These are phyloP conservation scores for Akanthomyces muscarius DNA, from an alignment of 2,329 filamentous ascomycete species.

Conservation along the genomic window DNA sequence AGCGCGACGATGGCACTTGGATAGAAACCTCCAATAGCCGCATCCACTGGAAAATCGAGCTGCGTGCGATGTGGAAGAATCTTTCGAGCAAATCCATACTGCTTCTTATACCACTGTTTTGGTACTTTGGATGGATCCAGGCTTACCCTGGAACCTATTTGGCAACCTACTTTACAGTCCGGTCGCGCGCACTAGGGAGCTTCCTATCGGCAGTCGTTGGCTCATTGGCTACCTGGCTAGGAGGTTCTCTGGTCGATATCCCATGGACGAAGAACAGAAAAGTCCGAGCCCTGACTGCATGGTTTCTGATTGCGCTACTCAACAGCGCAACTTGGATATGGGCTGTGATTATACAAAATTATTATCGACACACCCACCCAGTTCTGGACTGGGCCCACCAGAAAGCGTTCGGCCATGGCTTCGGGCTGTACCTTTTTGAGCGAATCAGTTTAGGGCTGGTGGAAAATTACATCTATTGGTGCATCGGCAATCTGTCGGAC, in stretches of 20 bases:
- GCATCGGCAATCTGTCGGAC: conserved; percentile 41
- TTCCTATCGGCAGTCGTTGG: conserved; percentile 27
- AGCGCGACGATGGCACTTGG: conserved; percentile 38
- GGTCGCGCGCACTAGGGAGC: conserved; percentile 34
- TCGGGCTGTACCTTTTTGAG: conserved; percentile 40
- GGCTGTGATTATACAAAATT: conserved; percentile 43
- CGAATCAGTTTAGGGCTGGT: conserved; percentile 36
- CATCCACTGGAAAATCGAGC: conserved; percentile 31
- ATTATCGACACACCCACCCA: conserved; percentile 39
- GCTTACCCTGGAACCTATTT: conserved; percentile 40
- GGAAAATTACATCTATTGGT: conserved; percentile 45
- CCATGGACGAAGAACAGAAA: conserved; percentile 37
- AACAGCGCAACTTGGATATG: conserved; percentile 45
- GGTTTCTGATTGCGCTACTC: conserved; percentile 36
- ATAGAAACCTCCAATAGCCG: conserved; percentile 28
- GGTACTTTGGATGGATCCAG: conserved; percentile 32
- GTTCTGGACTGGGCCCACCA: conserved; percentile 42
- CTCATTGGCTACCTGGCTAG: conserved; percentile 36
- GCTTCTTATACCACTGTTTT: conserved; percentile 28
- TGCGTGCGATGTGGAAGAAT: conserved; percentile 27
- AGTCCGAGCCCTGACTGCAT: conserved; percentile 37
- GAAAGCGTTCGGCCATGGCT: conserved; percentile 33
- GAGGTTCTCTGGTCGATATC: conserved; percentile 34
- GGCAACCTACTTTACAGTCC: conserved; percentile 40
- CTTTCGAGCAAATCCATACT: conserved; percentile 30